Percentiles rank a stretch among this genome's conserved stretches.
Evolutionary conservation across 768 basidiomycete species (phyloP).

Genomic region (Candolleomyces eurysporus): DNA sequence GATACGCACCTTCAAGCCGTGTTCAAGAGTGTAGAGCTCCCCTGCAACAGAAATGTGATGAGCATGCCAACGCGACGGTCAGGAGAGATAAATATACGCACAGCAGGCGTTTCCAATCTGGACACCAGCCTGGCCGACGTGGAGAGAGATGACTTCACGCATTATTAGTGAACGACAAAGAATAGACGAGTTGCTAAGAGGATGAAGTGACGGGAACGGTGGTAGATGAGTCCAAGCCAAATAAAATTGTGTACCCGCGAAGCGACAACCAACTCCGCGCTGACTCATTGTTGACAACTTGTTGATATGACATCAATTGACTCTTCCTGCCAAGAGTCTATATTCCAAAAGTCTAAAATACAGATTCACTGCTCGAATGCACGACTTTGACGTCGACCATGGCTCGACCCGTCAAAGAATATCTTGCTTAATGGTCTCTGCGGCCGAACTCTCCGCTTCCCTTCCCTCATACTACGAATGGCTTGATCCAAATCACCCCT

Average conservation of each 20-base stretch:
- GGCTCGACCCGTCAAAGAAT: conserved; percentile 59
- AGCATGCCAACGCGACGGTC: conserved; percentile 9
- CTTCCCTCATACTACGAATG: conserved; percentile 76
- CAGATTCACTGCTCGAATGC: conserved; percentile 23
- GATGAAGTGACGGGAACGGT: background rate
- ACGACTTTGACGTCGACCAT: conserved; percentile 28
- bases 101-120: conserved; percentile 97
- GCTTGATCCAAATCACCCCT: conserved; percentile 84
- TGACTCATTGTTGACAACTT: background rate
- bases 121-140: conserved; percentile 96
- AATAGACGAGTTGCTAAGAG: background rate
- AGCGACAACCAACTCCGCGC: background rate
- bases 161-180: conserved; percentile 32
- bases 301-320: background rate
- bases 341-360: background rate
- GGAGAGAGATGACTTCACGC: conserved; percentile 96
- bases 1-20: conserved; percentile 86
- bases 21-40: conserved; percentile 99
- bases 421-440: conserved; percentile 72
- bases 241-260: conserved; percentile 7
- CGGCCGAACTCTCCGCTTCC: conserved; percentile 50
- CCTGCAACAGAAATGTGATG: conserved; percentile 41
- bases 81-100: conserved; percentile 44
- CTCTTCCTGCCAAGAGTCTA: background rate
- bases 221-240: conserved; percentile 1